Base-by-base conservation (phyloP, 352 stramenopile genomes). In the Phytophthora pini region DNA sequence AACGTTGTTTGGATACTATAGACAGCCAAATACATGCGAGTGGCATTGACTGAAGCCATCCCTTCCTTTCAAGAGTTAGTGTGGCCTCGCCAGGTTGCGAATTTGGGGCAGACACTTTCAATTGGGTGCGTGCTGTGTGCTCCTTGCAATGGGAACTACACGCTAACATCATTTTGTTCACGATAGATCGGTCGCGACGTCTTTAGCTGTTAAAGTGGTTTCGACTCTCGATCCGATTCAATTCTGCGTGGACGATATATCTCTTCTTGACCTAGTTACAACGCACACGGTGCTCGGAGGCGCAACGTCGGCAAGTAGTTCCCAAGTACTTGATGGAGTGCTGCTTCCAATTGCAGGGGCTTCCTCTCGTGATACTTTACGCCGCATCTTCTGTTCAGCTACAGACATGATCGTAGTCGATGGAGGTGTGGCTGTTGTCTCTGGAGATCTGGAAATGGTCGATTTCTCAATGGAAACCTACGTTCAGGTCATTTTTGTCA, bases 231-330 rank as follows among this genome's bases (percentile, higher is more conserved):
- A 64, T 9, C 55, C 67, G 3, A 48, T 54, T 41, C 50, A 15
- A 15, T 68, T 71, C 29, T 52, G 47, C 34, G 43, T 56, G n/a
- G 67, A 60, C 3, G n/a, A 65, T 1, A 0, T 53, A 2, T 34
- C 50, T 2, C 11, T 75, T 50, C 22, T 43, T 3, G 51, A 64
- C 13, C 39, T 75, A 9, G 51, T 68, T n/a, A 68, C 67, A 32
- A 45, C n/a, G 4, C 56, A 68, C 34, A 48, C 71, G 6, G 43
- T 75, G 61, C 61, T 71, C 44, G 67, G 67, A 29, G 67, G 67
- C 7, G 45, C 44, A 9, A 67, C 67, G 0, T 68, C 61, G 10
- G 20, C 39, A 0, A 43, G 1, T 26, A 71, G 55, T 17, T 75
- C 61, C 8, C 50, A 32, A 9, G 61, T 61, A 17, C 22, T 67